Evolutionary conservation across 2,329 filamentous ascomycete species (phyloP).

Genomic region (Blumeria graminis): DNA sequence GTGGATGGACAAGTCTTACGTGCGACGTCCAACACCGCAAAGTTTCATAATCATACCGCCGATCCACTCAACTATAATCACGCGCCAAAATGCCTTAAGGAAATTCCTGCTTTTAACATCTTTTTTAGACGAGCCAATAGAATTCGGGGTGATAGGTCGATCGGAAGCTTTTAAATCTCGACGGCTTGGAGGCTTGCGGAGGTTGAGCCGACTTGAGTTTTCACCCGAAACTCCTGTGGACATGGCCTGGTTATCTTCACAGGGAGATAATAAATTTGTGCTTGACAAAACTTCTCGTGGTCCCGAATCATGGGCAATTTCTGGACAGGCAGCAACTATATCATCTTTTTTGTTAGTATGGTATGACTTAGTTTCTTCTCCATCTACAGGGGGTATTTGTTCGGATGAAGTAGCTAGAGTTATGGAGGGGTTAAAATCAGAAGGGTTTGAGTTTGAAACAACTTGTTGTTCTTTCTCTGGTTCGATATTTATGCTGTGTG

Average conservation of each 20-base stretch:
- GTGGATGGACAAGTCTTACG: slow-evolving; percentile 11
- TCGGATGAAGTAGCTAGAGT: not conserved
- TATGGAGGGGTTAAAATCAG: not conserved
- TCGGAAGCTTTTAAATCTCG: slow-evolving; percentile 4
- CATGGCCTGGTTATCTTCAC: not conserved
- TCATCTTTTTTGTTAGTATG: not conserved
- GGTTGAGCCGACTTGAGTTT: not conserved
- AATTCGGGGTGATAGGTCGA: slow-evolving; percentile 11
- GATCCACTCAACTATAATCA: slow-evolving; percentile 17
- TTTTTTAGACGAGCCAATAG: slow-evolving; percentile 9
- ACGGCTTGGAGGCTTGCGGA: not conserved
- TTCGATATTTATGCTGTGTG: no score
- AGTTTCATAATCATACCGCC: slow-evolving; percentile 13
- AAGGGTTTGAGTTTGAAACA: no score
- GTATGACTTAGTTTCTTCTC: not conserved
- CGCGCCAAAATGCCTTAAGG: slow-evolving; percentile 14
- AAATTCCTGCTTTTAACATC: slow-evolving; percentile 10
- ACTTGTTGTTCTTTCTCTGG: no score
- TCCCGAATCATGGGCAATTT: not conserved
- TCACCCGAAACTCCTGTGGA: not conserved
- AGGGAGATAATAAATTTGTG: not conserved
- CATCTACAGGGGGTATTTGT: not conserved
- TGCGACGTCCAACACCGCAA: slow-evolving; percentile 11
- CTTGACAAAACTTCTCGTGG: not conserved
- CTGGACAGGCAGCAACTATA: not conserved